phyloP scores from a whole-genome alignment of 2,329 filamentous ascomycete species.

The Colletotrichum musae region DNA sequence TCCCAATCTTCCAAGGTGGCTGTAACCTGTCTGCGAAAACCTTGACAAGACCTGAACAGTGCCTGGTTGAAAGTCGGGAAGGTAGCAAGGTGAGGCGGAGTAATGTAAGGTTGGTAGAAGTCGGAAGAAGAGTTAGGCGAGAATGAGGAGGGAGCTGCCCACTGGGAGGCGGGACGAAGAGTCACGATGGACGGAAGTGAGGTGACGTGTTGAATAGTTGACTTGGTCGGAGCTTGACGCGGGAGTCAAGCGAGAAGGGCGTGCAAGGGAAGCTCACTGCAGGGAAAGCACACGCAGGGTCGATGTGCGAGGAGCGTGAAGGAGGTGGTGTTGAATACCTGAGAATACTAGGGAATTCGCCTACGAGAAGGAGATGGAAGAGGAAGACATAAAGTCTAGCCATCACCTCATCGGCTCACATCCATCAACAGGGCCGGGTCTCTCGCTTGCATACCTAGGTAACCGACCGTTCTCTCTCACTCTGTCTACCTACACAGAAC shows the following conservation, averaged over 20 bases:
- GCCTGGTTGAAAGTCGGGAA: neutral
- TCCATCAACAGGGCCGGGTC: too few species aligned
- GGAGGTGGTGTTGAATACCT: too few species aligned
- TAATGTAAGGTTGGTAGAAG: neutral
- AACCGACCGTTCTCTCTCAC: too few species aligned
- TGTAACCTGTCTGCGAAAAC: slow-evolving; percentile 9
- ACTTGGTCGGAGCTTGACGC: neutral
- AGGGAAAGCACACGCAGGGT: too few species aligned
- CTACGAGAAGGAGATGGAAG: too few species aligned
- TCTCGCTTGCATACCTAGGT: too few species aligned
- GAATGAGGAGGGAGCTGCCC: slow-evolving; percentile 6
- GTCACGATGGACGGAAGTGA: slow-evolving; percentile 4
- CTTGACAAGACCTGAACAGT: neutral
- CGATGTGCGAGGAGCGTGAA: too few species aligned
- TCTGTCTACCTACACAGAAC: neutral
- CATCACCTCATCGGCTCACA: too few species aligned
- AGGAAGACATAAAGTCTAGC: too few species aligned
- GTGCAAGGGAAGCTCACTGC: neutral
- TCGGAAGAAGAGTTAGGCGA: neutral
- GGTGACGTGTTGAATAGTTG: neutral
- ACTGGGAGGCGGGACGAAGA: neutral
- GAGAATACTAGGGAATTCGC: too few species aligned
- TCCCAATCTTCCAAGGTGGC: slow-evolving; percentile 10
- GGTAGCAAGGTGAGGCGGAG: neutral
- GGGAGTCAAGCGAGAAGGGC: neutral